Conservation (phyloP, 1,284 basidiomycete genomes). For the Porphyrellus sp. region DNA sequence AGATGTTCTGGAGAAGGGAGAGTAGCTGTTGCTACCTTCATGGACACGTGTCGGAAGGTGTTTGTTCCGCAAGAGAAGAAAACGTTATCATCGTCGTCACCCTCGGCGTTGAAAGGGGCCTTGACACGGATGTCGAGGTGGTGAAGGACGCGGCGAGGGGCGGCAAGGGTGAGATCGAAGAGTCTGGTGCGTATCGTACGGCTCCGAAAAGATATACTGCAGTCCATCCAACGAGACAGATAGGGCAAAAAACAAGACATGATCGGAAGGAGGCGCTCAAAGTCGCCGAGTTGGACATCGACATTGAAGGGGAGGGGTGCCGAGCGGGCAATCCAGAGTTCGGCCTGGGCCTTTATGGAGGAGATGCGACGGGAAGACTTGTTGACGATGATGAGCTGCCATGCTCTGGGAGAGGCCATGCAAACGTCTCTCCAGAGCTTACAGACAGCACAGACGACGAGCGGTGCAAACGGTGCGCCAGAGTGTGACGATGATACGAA, state of each 20-base stretch:
- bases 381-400: constrained; percentile 55
- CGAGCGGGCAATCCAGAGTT: constrained; percentile 53
- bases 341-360: constrained; percentile 45
- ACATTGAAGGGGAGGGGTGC: constrained; percentile 53
- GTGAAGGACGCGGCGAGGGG: constrained; percentile 25
- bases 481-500: constrained; percentile 45
- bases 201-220: constrained; percentile 38
- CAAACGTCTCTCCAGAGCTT: constrained; percentile 52
- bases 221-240: constrained; percentile 53
- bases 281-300: constrained; percentile 46
- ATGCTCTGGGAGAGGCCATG: constrained; percentile 50
- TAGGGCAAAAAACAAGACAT: constrained; percentile 57
- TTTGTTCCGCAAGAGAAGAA: constrained; percentile 31
- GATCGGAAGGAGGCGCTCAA: constrained; percentile 56
- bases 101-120: constrained; percentile 28
- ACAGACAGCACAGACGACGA: constrained; percentile 52
- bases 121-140: constrained; percentile 29
- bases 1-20: constrained; percentile 46
- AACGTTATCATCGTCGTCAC: constrained; percentile 33
- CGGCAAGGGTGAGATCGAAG: constrained; percentile 18
- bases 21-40: constrained; percentile 44
- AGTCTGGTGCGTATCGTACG: constrained; percentile 19
- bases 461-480: constrained; percentile 43
- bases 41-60: constrained; percentile 36
- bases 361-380: constrained; percentile 37